Evolutionary conservation across 371 early-diverging fungal species (phyloP), one percentile per base, ranked within the genome.

Genomic region (Apophysomyces variabilis): DNA sequence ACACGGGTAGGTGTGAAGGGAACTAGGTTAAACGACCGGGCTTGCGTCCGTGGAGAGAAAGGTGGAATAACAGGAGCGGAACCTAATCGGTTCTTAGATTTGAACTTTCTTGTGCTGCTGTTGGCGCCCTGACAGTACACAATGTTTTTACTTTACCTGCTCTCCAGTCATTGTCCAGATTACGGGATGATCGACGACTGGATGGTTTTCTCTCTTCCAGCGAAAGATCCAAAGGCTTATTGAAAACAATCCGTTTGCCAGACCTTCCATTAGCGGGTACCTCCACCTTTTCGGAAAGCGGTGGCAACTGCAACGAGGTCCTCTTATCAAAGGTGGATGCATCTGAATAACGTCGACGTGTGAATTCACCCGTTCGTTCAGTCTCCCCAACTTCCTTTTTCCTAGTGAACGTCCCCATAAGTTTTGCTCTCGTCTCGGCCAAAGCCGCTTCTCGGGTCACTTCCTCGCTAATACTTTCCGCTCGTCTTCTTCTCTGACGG

Each of bases 1-100:
- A 79, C 75, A 54, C 73, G 70, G 14, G 76, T 79, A 18, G 80
- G 80, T 3, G 80, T 79, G 57, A 79, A 79, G 13, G 80, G 77
- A 1, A 79, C 82, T 45, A 82, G 57, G 43, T 70, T 77, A 58
- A 85, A 76, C 8, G 69, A 69, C 39, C 74, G 76, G 38, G 62
- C 26, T 36, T 60, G 43, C 14, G 57, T 39, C 38, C 56, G 63
- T 11, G 54, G 57, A 16, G 66, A 66, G 43, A 50, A 61, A 11
- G 65, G 65, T 21, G 69, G 54, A 14, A 69, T 8, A 14, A 57
- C 58, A 36, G 65, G 65, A 35, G 16, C 58, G 7, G 65, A 44
- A 39, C 65, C 69, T 69, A 65, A 60, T 37, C 32, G 43, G 60
- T 3, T 50, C 54, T 50, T 6, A 50, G 54, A 26, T 21, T 35